Evolutionary conservation across 495 filamentous ascomycete species (phyloP).

Genomic region (Coniosporium apollinis): DNA sequence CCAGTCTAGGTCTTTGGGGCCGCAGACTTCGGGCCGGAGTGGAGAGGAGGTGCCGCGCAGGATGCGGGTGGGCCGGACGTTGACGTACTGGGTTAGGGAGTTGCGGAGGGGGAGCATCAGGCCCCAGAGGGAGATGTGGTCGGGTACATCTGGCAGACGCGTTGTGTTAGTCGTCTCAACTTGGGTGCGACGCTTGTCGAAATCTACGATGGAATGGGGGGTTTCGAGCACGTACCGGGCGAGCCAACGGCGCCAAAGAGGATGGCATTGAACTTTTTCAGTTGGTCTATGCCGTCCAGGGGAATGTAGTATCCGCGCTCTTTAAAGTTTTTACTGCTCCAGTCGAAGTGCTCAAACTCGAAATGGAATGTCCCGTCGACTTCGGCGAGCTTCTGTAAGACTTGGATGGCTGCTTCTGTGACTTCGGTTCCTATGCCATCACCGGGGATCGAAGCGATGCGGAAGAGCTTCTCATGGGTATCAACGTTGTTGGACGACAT

Average conservation of each 20-base stretch:
- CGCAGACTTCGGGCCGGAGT: constrained; percentile 9
- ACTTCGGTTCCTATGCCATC: constrained; percentile 28
- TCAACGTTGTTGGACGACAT: too few species aligned
- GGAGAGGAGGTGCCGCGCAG: constrained; percentile 19
- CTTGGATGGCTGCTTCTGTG: constrained; percentile 21
- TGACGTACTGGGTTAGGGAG: constrained; percentile 24
- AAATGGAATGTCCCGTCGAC: constrained; percentile 18
- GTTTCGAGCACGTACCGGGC: constrained; percentile 13
- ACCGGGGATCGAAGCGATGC: constrained; percentile 24
- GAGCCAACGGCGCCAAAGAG: constrained; percentile 26
- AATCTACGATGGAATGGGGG: too few species aligned
- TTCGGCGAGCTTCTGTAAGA: constrained; percentile 18
- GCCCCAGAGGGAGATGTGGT: constrained; percentile 26
- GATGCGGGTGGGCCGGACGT: constrained; percentile 24
- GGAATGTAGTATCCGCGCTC: constrained; percentile 24
- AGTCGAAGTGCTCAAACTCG: constrained; percentile 22
- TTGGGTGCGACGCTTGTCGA: too few species aligned
- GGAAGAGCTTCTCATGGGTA: constrained; percentile 15
- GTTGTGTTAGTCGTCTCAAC: background rate
- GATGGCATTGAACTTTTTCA: constrained; percentile 24
- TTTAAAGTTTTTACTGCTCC: constrained; percentile 19
- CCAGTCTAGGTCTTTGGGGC: constrained; percentile 19
- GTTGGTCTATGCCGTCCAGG: constrained; percentile 18
- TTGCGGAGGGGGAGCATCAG: constrained; percentile 27
- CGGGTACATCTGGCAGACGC: constrained; percentile 15